phyloP scores from a whole-genome alignment of 2,329 filamentous ascomycete genomes.

The Aspergillus brasiliensis region DNA sequence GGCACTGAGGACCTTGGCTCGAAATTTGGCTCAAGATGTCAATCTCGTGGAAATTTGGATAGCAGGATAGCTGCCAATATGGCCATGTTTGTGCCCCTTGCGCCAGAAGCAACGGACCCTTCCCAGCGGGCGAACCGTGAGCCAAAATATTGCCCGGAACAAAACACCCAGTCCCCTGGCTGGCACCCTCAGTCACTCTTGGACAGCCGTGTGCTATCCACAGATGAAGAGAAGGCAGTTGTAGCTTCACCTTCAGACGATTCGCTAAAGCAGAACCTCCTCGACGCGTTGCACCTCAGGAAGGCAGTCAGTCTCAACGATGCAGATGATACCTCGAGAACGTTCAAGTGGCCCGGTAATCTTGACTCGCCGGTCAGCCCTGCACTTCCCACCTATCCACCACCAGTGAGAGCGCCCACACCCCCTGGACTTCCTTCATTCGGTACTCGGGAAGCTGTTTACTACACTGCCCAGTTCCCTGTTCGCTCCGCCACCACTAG shows the following conservation, averaged over 20 bases:
- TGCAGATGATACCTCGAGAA: conserved; percentile 21
- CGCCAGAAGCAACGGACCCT: conserved; percentile 7
- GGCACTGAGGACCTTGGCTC: conserved; percentile 23
- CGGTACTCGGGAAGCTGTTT: conserved; percentile 43
- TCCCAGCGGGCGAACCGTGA: background rate
- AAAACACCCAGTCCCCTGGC: conserved; percentile 18
- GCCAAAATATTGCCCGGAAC: background rate
- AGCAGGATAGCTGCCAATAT: conserved; percentile 30
- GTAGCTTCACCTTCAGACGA: background rate
- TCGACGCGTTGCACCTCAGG: conserved; percentile 13
- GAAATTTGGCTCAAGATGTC: conserved; percentile 8
- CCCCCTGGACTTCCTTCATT: conserved; percentile 50
- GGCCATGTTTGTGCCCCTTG: conserved; percentile 31
- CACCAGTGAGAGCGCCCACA: conserved; percentile 42
- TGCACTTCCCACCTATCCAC: conserved; percentile 38
- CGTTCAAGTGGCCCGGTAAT: conserved; percentile 27
- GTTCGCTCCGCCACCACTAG: conserved; percentile 12
- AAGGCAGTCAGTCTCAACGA: conserved; percentile 32
- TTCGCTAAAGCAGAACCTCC: background rate
- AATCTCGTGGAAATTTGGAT: conserved; percentile 22
- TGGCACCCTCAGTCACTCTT: conserved; percentile 23
- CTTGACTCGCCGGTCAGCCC: conserved; percentile 32
- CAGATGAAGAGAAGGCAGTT: background rate
- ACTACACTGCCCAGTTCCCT: conserved; percentile 31
- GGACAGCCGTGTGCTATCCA: conserved; percentile 6